Conservation (phyloP, 129 eudicot species). For the Pulicaria dysenterica region DNA sequence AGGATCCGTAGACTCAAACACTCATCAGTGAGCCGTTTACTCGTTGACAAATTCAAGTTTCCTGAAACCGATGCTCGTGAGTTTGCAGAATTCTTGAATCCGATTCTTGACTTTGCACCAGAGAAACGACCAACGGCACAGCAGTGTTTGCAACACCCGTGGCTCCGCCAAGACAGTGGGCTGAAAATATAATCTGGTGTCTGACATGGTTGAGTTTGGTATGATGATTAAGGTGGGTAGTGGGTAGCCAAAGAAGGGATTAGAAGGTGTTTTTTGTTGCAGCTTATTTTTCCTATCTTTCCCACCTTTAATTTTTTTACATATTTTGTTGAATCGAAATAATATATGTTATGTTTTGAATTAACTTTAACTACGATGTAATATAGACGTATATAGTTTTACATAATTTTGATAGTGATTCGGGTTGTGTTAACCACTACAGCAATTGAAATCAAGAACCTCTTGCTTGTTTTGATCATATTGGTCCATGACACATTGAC, state of each 20-base stretch:
- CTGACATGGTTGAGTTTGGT: slow-evolving; percentile 49
- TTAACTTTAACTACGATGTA: slow-evolving; percentile 48
- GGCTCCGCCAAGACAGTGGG: slow-evolving; percentile 56
- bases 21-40: slow-evolving; percentile 65
- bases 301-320: slow-evolving; percentile 44
- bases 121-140: slow-evolving; percentile 94
- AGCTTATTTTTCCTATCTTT: slow-evolving; percentile 23
- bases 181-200: slow-evolving; percentile 37
- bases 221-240: slow-evolving; percentile 52
- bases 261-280: slow-evolving; percentile 37
- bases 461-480: slow-evolving; percentile 14
- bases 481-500: not conserved
- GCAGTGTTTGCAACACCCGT: slow-evolving; percentile 90
- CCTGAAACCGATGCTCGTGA: slow-evolving; percentile 73
- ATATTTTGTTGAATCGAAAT: slow-evolving; percentile 34
- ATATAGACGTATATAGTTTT: slow-evolving; percentile 42
- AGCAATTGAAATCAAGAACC: slow-evolving; percentile 17
- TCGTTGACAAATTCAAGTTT: slow-evolving; percentile 71
- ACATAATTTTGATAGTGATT: slow-evolving; percentile 42
- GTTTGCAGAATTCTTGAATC: slow-evolving; percentile 69
- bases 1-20: slow-evolving; percentile 88
- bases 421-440: slow-evolving; percentile 29
- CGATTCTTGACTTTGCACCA: slow-evolving; percentile 86
- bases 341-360: slow-evolving; percentile 44
- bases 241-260: slow-evolving; percentile 51